Percentiles rank a stretch among this genome's conserved stretches.
Evolutionary conservation across 805 yeast genomes (phyloP).

Genomic region (Candida germanica): DNA sequence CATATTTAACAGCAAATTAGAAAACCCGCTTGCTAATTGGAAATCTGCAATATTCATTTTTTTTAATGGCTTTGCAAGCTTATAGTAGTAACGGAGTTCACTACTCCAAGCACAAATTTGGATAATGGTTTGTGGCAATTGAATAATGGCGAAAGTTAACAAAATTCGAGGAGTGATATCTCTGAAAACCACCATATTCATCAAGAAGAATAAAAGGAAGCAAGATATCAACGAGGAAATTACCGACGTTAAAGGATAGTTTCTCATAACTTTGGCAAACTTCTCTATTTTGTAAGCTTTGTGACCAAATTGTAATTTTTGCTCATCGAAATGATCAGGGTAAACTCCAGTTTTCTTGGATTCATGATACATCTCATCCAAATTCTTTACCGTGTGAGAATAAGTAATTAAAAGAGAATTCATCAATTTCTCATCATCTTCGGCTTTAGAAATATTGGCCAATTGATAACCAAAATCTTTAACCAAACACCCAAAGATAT

Average conservation of each 20-base stretch:
- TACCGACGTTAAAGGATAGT: slow-evolving; percentile 10
- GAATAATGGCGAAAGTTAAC: slow-evolving; percentile 1
- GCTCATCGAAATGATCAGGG: slow-evolving; percentile 12
- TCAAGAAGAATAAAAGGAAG: slow-evolving; percentile 3
- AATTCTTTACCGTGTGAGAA: slow-evolving; percentile 19
- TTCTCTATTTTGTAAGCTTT: slow-evolving; percentile 12
- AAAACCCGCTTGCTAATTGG: slow-evolving; percentile 12
- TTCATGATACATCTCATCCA: slow-evolving; percentile 14
- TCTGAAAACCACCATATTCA: slow-evolving; percentile 4
- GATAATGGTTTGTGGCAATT: slow-evolving; percentile 6
- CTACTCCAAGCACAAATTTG: slow-evolving; percentile 7
- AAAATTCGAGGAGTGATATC: not conserved
- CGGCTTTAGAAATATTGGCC: slow-evolving; percentile 37
- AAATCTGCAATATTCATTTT: slow-evolving; percentile 12
- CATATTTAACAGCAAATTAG: slow-evolving; percentile 6
- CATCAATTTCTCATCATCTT: slow-evolving; percentile 38
- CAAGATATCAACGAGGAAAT: slow-evolving; percentile 7
- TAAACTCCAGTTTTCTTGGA: slow-evolving; percentile 11
- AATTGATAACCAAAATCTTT: slow-evolving; percentile 51
- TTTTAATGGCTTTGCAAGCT: slow-evolving; percentile 6
- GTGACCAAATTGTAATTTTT: slow-evolving; percentile 11
- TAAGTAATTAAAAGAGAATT: slow-evolving; percentile 40
- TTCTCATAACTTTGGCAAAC: slow-evolving; percentile 13
- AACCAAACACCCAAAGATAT: slow-evolving; percentile 44
- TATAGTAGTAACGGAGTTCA: slow-evolving; percentile 11